Evolutionary conservation across 2,329 filamentous ascomycete species (phyloP), one percentile per base, ranked within the genome.

Genomic region (Apiospora koreana): DNA sequence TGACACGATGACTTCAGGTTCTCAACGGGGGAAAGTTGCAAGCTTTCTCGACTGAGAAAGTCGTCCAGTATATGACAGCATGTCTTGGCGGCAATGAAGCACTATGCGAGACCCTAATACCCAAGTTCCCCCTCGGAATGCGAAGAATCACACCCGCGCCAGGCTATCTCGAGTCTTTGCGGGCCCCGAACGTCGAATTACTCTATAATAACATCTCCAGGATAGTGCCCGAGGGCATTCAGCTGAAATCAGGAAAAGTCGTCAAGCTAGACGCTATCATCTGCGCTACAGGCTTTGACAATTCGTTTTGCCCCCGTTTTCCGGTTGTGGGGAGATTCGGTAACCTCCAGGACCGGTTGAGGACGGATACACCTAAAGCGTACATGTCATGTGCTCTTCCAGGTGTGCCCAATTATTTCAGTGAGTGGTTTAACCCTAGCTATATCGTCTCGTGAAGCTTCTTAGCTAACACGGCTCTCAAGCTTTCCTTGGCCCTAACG

Each of bases 281-380:
- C 65, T 88, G 86, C 71, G 87, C 87, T n/a, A 89, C 87, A 0
- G 87, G 87, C 1, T 89, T 88, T 74, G 83, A 89, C 73, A 84
- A 84, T 6, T 86, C 85, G 1, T 88, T 88, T 75, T 76, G 81
- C 9, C 86, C 87, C 3, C 81, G 84, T 0, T 88, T 87, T 71
- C 86, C 86, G 0, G 77, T 88, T 23, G 76, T 85, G 7, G 86
- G 85, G 12, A 80, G 83, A 28, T 74, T 81, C n/a, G 86, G 85
- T 23, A 85, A 88, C 71, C 80, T 89, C 42, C 85, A 86, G 71
- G 83, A 87, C 46, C 79, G 75, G 21, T 87, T 87, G 85, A 75
- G 74, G 54, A 72, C 79, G 7, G 79, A 82, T 54, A 78, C 78
- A 2, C 86, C 86, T 0, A 82, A 82, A 72, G 83, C 85, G 0